phyloP scores from a whole-genome alignment of 495 filamentous ascomycete genomes.

The Haplographium delicatum region DNA sequence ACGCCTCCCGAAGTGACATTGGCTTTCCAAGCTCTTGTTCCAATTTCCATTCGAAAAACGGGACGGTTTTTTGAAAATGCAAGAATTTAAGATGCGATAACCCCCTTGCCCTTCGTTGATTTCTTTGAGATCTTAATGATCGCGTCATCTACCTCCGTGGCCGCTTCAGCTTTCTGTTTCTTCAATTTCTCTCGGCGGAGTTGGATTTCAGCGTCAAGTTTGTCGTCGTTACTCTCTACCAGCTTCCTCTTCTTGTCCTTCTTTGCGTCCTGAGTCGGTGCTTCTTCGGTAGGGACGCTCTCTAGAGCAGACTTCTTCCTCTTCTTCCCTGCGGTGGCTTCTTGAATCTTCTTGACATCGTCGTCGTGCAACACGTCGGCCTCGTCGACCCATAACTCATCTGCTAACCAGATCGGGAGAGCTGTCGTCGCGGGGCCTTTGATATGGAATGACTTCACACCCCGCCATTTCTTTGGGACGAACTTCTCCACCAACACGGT shows the following conservation, averaged over 20 bases:
- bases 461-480: constrained; percentile 78
- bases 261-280: too few species aligned
- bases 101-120: constrained; percentile 34
- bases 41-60: too few species aligned
- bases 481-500: constrained; percentile 65
- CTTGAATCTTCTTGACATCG: constrained; percentile 43
- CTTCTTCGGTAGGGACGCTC: constrained; percentile 34
- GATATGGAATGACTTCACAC: constrained; percentile 76
- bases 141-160: constrained; percentile 25
- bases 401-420: constrained; percentile 85
- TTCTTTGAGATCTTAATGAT: constrained; percentile 25
- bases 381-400: constrained; percentile 84
- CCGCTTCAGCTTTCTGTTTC: constrained; percentile 44
- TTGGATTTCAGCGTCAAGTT: constrained; percentile 54
- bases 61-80: too few species aligned
- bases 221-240: constrained; percentile 45
- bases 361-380: constrained; percentile 66
- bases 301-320: constrained; percentile 34
- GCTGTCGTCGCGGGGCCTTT: constrained; percentile 83
- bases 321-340: constrained; percentile 39
- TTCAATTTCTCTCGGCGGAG: constrained; percentile 53
- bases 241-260: constrained; percentile 48
- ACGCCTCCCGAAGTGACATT: too few species aligned
- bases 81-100: too few species aligned
- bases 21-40: too few species aligned